Evolutionary conservation across 2,329 filamentous ascomycete species (phyloP).

Genomic region (Colletotrichum sp.): DNA sequence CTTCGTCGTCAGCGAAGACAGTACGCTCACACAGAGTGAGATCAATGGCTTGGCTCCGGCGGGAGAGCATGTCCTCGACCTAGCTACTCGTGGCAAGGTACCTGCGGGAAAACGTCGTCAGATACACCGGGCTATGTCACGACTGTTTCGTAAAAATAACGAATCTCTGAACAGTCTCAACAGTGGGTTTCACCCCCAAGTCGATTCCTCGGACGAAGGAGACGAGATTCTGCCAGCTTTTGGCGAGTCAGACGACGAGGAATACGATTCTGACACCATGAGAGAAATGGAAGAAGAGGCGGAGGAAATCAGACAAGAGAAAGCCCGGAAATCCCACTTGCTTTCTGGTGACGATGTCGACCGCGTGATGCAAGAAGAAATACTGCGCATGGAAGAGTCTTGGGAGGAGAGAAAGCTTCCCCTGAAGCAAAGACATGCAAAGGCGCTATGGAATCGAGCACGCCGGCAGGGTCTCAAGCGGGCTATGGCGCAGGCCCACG

Average conservation of each 20-base stretch:
- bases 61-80: background rate
- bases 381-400: conserved; percentile 51
- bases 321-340: conserved; percentile 25
- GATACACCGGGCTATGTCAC: conserved; percentile 45
- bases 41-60: conserved; percentile 1
- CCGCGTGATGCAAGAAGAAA: conserved; percentile 56
- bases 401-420: conserved; percentile 68
- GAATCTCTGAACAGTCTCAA: background rate
- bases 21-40: background rate
- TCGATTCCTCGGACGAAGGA: conserved; percentile 56
- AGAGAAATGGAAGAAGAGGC: conserved; percentile 66
- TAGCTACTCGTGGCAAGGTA: conserved; percentile 21
- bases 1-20: background rate
- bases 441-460: conserved; percentile 65
- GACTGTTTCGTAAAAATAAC: conserved; percentile 36
- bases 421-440: conserved; percentile 60
- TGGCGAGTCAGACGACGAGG: conserved; percentile 40
- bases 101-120: conserved; percentile 50
- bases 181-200: conserved; percentile 39
- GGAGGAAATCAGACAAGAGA: conserved; percentile 31
- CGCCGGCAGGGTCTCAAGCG: conserved; percentile 42
- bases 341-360: conserved; percentile 54
- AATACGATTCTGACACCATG: conserved; percentile 64
- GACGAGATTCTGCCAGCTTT: conserved; percentile 36
- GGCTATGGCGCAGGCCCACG: conserved; percentile 50